Percentiles rank a stretch among this genome's conserved stretches.
phyloP scores from a whole-genome alignment of 225 moss, liverwort and hornwort species.

The Pseudoscleropodium purum region DNA sequence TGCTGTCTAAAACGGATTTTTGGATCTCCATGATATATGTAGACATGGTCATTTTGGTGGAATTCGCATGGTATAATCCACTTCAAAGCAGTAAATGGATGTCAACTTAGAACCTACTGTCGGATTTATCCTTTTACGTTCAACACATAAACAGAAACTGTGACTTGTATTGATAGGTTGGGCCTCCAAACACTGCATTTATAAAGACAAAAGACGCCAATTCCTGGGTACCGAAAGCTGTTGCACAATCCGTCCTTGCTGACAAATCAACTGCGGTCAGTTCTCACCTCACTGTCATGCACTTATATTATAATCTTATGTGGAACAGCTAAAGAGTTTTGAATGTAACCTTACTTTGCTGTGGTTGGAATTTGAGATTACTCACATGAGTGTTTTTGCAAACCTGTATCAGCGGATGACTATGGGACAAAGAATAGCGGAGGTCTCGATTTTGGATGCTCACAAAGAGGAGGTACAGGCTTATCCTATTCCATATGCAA shows the following conservation, averaged over 20 bases:
- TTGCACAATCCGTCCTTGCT: slow-evolving; percentile 88
- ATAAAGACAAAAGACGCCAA: slow-evolving; percentile 54
- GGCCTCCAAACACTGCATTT: slow-evolving; percentile 72
- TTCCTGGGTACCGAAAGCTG: slow-evolving; percentile 73
- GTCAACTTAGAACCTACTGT: not conserved
- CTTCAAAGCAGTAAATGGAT: not conserved
- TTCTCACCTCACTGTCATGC: not conserved
- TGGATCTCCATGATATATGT: not conserved
- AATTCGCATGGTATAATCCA: not conserved
- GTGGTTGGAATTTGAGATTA: not conserved
- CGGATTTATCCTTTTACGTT: not conserved
- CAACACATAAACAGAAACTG: not conserved
- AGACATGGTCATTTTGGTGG: not conserved
- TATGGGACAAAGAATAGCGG: slow-evolving; percentile 90
- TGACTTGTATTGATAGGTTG: slow-evolving; percentile 41
- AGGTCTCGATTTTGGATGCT: slow-evolving; percentile 70
- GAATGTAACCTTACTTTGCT: not conserved
- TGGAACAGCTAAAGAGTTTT: not conserved
- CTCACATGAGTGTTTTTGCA: not conserved
- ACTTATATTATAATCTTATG: not conserved
- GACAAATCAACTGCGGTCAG: slow-evolving; percentile 98
- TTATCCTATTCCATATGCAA: not conserved
- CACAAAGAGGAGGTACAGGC: slow-evolving; percentile 59
- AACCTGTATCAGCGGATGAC: slow-evolving; percentile 79
- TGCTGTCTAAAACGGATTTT: not conserved